phyloP scores from a whole-genome alignment of 306 rosid species.

The Rubus parviflorus region DNA sequence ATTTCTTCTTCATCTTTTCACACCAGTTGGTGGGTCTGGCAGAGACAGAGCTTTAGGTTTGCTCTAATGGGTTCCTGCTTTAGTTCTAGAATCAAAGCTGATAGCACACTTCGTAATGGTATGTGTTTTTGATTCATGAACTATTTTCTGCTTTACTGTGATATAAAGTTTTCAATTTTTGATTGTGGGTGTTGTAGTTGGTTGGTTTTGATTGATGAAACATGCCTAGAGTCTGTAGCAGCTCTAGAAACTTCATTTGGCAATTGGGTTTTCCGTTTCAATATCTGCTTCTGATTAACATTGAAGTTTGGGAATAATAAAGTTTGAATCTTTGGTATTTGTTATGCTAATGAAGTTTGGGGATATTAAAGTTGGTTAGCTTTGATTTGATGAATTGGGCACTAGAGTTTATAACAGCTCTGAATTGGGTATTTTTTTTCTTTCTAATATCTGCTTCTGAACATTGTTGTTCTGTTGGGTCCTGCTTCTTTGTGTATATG shows the following conservation, averaged over 20 bases:
- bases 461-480: background rate
- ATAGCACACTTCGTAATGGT: conserved; percentile 83
- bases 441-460: background rate
- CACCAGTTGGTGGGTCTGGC: conserved; percentile 4
- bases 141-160: background rate
- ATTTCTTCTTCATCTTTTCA: background rate
- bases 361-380: background rate
- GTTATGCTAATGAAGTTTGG: background rate
- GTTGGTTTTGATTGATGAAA: conserved; percentile 21
- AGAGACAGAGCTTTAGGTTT: conserved; percentile 20
- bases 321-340: background rate
- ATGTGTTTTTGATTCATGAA: conserved; percentile 19
- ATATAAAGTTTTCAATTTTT: background rate
- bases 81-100: conserved; percentile 85
- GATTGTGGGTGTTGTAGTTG: background rate
- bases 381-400: too few relatives aligned
- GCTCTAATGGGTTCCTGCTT: conserved; percentile 80
- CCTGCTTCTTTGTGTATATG: background rate
- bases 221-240: background rate
- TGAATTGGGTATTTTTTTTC: conserved; percentile 11
- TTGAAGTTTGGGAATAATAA: conserved; percentile 1
- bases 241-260: conserved; percentile 14
- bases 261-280: background rate
- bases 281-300: background rate
- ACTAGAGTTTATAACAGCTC: background rate